These are phyloP conservation scores for Leccinum variabile DNA, from an alignment of 1,284 basidiomycete species.

Conservation along the genomic window DNA sequence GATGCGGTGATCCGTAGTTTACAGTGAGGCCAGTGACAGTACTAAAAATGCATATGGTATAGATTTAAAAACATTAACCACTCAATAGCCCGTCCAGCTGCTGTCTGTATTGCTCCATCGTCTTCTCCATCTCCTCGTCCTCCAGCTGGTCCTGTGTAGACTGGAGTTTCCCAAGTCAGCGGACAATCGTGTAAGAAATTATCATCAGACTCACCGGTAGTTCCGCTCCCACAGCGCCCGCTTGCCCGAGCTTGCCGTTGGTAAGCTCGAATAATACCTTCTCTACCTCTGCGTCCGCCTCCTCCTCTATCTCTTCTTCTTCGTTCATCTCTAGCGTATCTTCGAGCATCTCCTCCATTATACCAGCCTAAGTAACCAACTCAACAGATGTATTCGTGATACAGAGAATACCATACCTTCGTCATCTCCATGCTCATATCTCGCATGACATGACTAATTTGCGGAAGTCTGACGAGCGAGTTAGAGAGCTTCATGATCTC, in stretches of 20 bases:
- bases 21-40: slow-evolving; percentile 1
- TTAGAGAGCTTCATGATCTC: slow-evolving; percentile 99
- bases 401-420: slow-evolving; percentile 58
- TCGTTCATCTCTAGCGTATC: slow-evolving; percentile 86
- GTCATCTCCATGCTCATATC: slow-evolving; percentile 99
- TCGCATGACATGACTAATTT: slow-evolving; percentile 90
- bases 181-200: slow-evolving; percentile 2
- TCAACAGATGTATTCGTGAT: slow-evolving; percentile 10
- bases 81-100: slow-evolving; percentile 85
- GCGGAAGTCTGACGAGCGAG: slow-evolving; percentile 86
- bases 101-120: slow-evolving; percentile 85
- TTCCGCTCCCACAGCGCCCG: slow-evolving; percentile 69
- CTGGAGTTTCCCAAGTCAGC: slow-evolving; percentile 35
- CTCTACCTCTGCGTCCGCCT: slow-evolving; percentile 96
- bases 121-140: slow-evolving; percentile 80
- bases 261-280: slow-evolving; percentile 96
- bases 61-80: slow-evolving; percentile 40
- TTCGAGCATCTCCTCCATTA: slow-evolving; percentile 92
- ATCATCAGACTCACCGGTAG: slow-evolving; percentile 66
- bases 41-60: slow-evolving; percentile 23
- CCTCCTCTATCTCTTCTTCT: slow-evolving; percentile 93
- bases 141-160: slow-evolving; percentile 58
- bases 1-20: slow-evolving; percentile 10
- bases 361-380: slow-evolving; percentile 65
- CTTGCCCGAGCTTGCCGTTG: slow-evolving; percentile 91